These are phyloP conservation scores for Castanopsis chinensis DNA, from an alignment of 306 rosid species.

Conservation along the genomic window DNA sequence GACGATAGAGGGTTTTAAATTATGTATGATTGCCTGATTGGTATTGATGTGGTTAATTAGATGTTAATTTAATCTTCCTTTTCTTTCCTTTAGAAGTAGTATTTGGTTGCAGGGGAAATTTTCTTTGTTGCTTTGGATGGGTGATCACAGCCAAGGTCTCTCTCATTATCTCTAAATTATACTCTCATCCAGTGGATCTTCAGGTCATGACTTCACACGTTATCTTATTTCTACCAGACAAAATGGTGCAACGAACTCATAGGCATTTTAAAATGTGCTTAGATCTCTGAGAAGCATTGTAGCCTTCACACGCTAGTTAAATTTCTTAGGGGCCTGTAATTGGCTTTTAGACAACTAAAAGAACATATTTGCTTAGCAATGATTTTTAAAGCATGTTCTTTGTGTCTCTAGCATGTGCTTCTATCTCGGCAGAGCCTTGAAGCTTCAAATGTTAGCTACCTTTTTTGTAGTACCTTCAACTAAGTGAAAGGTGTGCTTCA, in stretches of 20 bases:
- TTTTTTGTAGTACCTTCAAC: background rate
- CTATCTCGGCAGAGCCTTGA: background rate
- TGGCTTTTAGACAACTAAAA: background rate
- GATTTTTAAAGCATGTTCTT: background rate
- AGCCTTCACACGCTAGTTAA: background rate
- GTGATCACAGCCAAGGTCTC: background rate
- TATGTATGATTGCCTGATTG: background rate
- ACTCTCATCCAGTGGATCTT: no score
- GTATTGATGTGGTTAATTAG: background rate
- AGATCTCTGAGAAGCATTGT: background rate
- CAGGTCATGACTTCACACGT: no score
- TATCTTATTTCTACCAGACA: no score
- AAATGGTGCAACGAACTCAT: no score
- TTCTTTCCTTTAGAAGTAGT: no score
- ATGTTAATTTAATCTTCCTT: background rate
- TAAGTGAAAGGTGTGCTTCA: background rate
- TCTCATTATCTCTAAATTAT: no score
- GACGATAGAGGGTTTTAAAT: constrained; percentile 32
- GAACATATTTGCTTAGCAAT: background rate
- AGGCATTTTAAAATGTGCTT: background rate
- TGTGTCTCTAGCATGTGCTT: background rate
- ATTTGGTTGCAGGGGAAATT: background rate
- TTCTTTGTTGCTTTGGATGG: background rate
- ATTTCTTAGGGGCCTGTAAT: background rate
- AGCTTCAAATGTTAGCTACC: background rate